phyloP scores from a whole-genome alignment of 2,329 filamentous ascomycete genomes.

The Alternaria triticina region DNA sequence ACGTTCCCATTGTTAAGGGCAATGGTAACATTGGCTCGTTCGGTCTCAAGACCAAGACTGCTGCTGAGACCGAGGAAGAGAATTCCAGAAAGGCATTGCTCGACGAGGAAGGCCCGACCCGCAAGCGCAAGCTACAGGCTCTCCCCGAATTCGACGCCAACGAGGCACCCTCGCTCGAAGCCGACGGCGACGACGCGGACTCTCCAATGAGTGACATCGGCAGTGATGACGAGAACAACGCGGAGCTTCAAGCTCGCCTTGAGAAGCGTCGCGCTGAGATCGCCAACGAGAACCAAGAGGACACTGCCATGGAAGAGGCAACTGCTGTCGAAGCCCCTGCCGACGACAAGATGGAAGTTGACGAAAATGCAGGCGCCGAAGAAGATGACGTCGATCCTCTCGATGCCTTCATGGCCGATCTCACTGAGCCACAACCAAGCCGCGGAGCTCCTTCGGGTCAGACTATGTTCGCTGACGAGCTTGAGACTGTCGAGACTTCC shows the following conservation, averaged over 20 bases:
- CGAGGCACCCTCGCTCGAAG: slow-evolving; percentile 48
- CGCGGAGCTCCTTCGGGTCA: slow-evolving; percentile 71
- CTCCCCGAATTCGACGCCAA: slow-evolving; percentile 72
- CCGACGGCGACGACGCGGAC: slow-evolving; percentile 66
- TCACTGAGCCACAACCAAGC: slow-evolving; percentile 49
- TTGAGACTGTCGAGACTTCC: slow-evolving; percentile 71
- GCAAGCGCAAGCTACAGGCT: slow-evolving; percentile 84
- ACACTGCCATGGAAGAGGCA: slow-evolving; percentile 55
- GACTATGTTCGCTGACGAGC: slow-evolving; percentile 84
- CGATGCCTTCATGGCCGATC: slow-evolving; percentile 93
- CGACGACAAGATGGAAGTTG: slow-evolving; percentile 63
- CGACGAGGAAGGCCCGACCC: slow-evolving; percentile 78
- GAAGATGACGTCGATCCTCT: slow-evolving; percentile 85
- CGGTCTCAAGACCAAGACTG: slow-evolving; percentile 70
- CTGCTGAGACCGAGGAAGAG: slow-evolving; percentile 69
- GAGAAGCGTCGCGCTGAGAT: slow-evolving; percentile 75
- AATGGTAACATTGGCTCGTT: slow-evolving; percentile 82
- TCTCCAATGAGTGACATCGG: slow-evolving; percentile 77
- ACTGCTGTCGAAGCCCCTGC: slow-evolving; percentile 27
- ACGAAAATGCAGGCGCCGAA: slow-evolving; percentile 54
- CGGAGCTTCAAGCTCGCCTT: slow-evolving; percentile 77
- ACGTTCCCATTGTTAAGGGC: slow-evolving; percentile 63
- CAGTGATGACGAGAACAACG: slow-evolving; percentile 86
- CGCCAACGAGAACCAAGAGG: slow-evolving; percentile 60
- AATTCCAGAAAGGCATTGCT: slow-evolving; percentile 82